Base-by-base conservation (phyloP, 805 yeast species). In the Myxozyma neglecta region DNA sequence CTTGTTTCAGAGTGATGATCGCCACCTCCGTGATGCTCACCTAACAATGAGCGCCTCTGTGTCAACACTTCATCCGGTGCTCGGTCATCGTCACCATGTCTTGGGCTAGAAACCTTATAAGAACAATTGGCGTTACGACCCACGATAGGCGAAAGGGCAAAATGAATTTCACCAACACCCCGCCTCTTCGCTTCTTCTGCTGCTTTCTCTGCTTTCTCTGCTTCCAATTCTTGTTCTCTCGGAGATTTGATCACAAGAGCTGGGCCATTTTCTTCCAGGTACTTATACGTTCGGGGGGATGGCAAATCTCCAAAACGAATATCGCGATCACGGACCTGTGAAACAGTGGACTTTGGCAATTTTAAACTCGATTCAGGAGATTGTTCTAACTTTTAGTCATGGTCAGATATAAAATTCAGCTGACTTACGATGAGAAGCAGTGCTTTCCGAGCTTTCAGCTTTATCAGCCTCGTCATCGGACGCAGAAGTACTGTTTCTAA, bases 231-330 rank as follows among this genome's bases (percentile, higher is more conserved):
- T 13, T 65, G 67, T 59, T 87, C 96, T 18, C 87, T 83, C 0
- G 98, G 97, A 0, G 94, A 86, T 62, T 81, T 81, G 48, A 91
- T 87, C 7, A 87, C 84, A 40, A 90, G 74, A 0, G 93, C 91
- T 4, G 93, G 94, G 0, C 93, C 96, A 42, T 86, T 96, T 39
- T 87, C 86, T 74, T 77, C 36, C 69, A 64, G 34, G n/a, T 43
- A 42, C 29, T 51, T 42, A 39, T 24, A 37, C 2, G 35, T 14
- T 61, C 63, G 62, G 9, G 76, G 76, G 0, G 89, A 83, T 0
- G 90, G 89, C 32, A 87, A 75, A 7, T 72, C 74, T 2, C 83
- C 91, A 71, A 87, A 87, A 56, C 79, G 77, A 68, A 87, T 85
- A 49, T 74, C 76, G n/a, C 69, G 63, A 48, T 51, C 55, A 20